Conservation (phyloP, 2,329 filamentous ascomycete genomes). For the Aspergillus chevalieri region DNA sequence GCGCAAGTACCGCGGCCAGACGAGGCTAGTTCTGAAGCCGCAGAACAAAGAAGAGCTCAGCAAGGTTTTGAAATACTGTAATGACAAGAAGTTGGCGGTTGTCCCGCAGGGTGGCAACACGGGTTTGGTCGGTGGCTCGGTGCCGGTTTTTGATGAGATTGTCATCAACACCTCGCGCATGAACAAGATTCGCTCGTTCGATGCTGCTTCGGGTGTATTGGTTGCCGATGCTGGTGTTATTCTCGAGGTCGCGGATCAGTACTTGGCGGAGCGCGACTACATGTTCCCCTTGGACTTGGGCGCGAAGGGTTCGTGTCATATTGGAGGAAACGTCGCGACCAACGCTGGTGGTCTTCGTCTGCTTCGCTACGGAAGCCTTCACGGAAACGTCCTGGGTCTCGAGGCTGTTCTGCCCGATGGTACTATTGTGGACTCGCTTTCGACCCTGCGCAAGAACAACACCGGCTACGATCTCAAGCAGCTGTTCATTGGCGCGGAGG, state of each 20-base stretch:
- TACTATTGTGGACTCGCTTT: conserved; percentile 83
- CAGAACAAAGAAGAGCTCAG: conserved; percentile 80
- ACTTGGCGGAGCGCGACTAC: conserved; percentile 72
- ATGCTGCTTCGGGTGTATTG: conserved; percentile 83
- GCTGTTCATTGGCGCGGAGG: conserved; percentile 91
- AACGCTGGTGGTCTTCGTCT: conserved; percentile 90
- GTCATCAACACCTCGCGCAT: conserved; percentile 85
- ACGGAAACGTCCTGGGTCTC: conserved; percentile 85
- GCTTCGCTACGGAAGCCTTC: conserved; percentile 86
- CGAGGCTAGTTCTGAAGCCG: conserved; percentile 80
- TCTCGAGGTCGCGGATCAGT: conserved; percentile 80
- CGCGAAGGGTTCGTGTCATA: conserved; percentile 92
- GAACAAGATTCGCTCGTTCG: conserved; percentile 86
- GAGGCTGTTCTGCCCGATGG: conserved; percentile 93
- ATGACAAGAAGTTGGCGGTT: conserved; percentile 82
- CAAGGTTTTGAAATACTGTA: conserved; percentile 89
- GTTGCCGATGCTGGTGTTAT: conserved; percentile 89
- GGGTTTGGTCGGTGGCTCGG: conserved; percentile 87
- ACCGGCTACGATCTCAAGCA: conserved; percentile 97
- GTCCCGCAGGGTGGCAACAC: conserved; percentile 97
- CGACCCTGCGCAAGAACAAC: conserved; percentile 91
- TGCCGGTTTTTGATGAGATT: conserved; percentile 97
- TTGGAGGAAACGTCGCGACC: conserved; percentile 91
- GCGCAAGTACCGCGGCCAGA: conserved; percentile 93
- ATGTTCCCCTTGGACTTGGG: conserved; percentile 97